Evolutionary conservation across 2,329 filamentous ascomycete genomes (phyloP), one percentile per base, ranked within the genome.

Genomic region (Beauveria bassiana): DNA sequence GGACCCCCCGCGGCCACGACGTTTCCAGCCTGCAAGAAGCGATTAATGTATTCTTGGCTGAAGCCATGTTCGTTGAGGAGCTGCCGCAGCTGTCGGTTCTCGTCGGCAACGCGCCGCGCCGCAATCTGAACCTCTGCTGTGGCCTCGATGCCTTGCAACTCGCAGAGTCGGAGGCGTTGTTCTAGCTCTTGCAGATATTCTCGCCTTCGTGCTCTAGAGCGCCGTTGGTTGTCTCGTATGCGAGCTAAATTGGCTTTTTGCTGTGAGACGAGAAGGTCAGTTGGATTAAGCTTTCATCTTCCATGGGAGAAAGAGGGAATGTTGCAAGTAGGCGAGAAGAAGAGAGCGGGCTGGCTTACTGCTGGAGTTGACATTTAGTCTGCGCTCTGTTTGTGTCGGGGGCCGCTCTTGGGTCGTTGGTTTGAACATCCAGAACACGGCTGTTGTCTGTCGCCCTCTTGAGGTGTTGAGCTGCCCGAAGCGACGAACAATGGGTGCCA

Each of bases 161-260:
- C 86, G 69, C 82, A 90, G 58, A 76, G 74, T 52, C 85, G 81
- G 62, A 88, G 74, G 61, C 82, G 84, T 52, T 77, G 73, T 71
- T 90, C 86, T 22, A 90, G 78, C 53, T 87, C 86, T 64, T 85
- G 78, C 45, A 91, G 75, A 69, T 92, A 91, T 69, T 90, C 87
- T 75, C 88, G 90, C 65, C 86, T 81, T 42, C 88, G 82, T 51
- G 87, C 87, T 59, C 89, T 85, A n/a, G 86, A 90, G 64, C 88
- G 85, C 61, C 89, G 81, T 71, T 92, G 89, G 68, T 92, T 93
- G 68, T 92, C 87, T 65, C 89, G 83, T 66, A 91, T 87, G 62
- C 88, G 86, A 64, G 73, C 74, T 66, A 76, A 68, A 62, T 76
- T 76, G 64, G 73, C 73, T 64, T 72, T 74, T 65, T 75, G 73